phyloP scores from a whole-genome alignment of 164 flowering plant genomes.

The Vitis rupestris region DNA sequence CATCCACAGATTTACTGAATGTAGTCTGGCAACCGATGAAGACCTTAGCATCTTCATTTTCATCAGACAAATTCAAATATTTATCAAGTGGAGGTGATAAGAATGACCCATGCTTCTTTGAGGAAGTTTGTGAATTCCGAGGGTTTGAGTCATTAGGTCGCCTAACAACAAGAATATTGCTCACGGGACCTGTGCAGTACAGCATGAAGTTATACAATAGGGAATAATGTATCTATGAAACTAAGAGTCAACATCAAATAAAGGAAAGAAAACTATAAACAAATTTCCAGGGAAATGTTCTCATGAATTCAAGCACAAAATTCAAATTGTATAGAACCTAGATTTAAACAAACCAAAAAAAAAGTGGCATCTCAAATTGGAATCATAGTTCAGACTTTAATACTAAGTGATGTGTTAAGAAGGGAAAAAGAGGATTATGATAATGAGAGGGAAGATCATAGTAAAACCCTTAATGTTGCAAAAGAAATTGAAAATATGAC shows the following conservation, averaged over 20 bases:
- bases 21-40: slow-evolving; percentile 24
- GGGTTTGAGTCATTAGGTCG: slow-evolving; percentile 22
- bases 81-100: slow-evolving; percentile 72
- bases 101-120: slow-evolving; percentile 34
- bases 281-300: too few relatives aligned
- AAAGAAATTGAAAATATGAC: not conserved
- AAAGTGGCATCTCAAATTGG: not conserved
- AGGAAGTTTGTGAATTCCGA: slow-evolving; percentile 28
- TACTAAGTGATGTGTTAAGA: too few relatives aligned
- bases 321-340: too few relatives aligned
- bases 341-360: too few relatives aligned
- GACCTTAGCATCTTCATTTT: slow-evolving; percentile 24
- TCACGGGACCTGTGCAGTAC: slow-evolving; percentile 62
- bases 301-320: too few relatives aligned
- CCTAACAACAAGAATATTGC: slow-evolving; percentile 51
- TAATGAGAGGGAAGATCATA: not conserved
- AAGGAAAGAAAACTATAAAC: not conserved
- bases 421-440: too few relatives aligned
- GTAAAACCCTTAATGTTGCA: not conserved
- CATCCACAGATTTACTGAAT: slow-evolving; percentile 17
- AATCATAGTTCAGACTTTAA: too few relatives aligned
- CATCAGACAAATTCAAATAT: slow-evolving; percentile 45
- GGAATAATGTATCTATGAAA: not conserved
- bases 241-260: not conserved
- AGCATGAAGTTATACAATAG: not conserved